Percentiles rank a stretch among this genome's conserved stretches.
These are phyloP conservation scores for Fraxinus paxiana DNA, from an alignment of 305 asterid genomes.

Conservation along the genomic window DNA sequence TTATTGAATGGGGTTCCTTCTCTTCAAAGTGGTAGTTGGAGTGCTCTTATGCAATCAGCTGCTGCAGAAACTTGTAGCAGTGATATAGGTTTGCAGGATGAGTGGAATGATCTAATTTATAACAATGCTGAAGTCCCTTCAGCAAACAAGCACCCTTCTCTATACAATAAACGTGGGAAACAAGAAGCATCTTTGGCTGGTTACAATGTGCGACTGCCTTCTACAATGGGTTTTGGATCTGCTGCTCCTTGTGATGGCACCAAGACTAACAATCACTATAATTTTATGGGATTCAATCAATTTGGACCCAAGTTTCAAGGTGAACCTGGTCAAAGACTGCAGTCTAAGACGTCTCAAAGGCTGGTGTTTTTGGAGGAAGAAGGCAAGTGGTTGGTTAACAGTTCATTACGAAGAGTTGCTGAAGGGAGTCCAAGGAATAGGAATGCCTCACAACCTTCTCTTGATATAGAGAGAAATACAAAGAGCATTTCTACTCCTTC, in stretches of 20 bases:
- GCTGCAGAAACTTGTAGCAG: slow-evolving; percentile 71
- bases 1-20: slow-evolving; percentile 48
- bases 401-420: slow-evolving; percentile 32
- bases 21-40: slow-evolving; percentile 78
- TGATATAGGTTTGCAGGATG: slow-evolving; percentile 57
- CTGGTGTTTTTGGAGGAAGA: slow-evolving; percentile 39
- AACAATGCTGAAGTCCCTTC: slow-evolving; percentile 45
- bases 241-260: slow-evolving; percentile 30
- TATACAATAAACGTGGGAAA: slow-evolving; percentile 37
- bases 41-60: slow-evolving; percentile 91
- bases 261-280: slow-evolving; percentile 22
- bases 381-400: slow-evolving; percentile 36
- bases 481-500: slow-evolving; percentile 33
- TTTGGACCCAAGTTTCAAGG: slow-evolving; percentile 39
- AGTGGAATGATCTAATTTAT: slow-evolving; percentile 53
- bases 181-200: slow-evolving; percentile 33
- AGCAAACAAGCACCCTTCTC: slow-evolving; percentile 35
- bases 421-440: slow-evolving; percentile 39
- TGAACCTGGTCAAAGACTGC: slow-evolving; percentile 41
- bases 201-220: slow-evolving; percentile 31
- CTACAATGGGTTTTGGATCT: slow-evolving; percentile 38
- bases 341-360: slow-evolving; percentile 41
- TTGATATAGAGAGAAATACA: slow-evolving; percentile 37
- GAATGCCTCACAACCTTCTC: slow-evolving; percentile 39
- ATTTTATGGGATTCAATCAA: slow-evolving; percentile 37